Percentiles rank a stretch among this genome's conserved stretches.
Conservation (phyloP, 2,329 filamentous ascomycete species). For the Alternaria gansuensis region DNA sequence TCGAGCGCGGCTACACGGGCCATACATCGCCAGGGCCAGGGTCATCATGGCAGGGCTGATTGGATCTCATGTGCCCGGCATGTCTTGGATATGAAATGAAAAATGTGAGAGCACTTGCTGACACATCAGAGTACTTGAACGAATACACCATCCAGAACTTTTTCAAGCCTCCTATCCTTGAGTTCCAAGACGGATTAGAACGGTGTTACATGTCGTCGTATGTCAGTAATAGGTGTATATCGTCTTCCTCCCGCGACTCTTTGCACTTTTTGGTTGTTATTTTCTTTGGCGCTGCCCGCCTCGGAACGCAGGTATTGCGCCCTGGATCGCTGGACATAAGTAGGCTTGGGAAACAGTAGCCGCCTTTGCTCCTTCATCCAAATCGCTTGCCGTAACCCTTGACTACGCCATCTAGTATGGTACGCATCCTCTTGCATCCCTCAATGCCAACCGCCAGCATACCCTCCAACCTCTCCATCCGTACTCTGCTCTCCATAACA, state of each 20-base stretch:
- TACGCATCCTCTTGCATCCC: slow-evolving; percentile 85
- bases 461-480: slow-evolving; percentile 80
- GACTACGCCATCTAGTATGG: slow-evolving; percentile 82
- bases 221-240: neutral
- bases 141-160: too few species aligned
- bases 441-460: slow-evolving; percentile 94
- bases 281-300: neutral
- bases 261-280: neutral
- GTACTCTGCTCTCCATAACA: slow-evolving; percentile 88
- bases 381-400: slow-evolving; percentile 50
- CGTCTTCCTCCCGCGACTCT: neutral
- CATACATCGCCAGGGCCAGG: neutral
- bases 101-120: too few species aligned
- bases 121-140: too few species aligned
- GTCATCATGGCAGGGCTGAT: neutral
- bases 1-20: too few species aligned
- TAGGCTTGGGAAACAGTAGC: neutral
- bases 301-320: neutral
- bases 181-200: neutral
- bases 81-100: too few species aligned
- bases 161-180: neutral
- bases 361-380: slow-evolving; percentile 24
- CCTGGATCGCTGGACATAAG: neutral
- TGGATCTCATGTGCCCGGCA: too few species aligned
- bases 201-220: neutral